Percentiles rank a stretch among this genome's conserved stretches.
Evolutionary conservation across 2,329 filamentous ascomycete genomes (phyloP).

Genomic region (Paecilomyces niveus): DNA sequence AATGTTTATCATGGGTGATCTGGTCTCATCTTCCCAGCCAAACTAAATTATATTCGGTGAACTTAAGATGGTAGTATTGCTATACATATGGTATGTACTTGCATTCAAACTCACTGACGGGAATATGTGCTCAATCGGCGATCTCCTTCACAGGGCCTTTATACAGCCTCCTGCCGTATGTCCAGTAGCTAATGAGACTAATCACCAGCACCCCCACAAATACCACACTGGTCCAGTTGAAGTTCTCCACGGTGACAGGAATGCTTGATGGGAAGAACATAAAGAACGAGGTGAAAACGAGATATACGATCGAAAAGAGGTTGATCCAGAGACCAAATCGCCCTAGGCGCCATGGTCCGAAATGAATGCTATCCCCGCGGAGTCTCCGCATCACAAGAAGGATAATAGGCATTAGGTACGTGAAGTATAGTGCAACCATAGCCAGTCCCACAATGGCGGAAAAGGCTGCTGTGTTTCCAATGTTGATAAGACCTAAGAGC

Average conservation of each 20-base stretch:
- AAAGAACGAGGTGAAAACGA: conserved; percentile 36
- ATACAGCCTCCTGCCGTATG: background rate
- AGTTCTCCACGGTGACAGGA: conserved; percentile 25
- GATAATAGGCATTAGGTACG: conserved; percentile 41
- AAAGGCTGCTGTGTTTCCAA: conserved; percentile 41
- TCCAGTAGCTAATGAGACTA: background rate
- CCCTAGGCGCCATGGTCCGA: conserved; percentile 41
- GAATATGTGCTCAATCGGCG: background rate
- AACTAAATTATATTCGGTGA: background rate
- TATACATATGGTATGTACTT: background rate
- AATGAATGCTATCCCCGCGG: conserved; percentile 34
- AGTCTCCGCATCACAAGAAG: conserved; percentile 42
- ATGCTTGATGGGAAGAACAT: conserved; percentile 37
- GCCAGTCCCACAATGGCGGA: conserved; percentile 39
- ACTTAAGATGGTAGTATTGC: background rate
- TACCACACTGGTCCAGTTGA: conserved; percentile 41
- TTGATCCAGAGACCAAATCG: conserved; percentile 39
- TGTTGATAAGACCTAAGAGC: conserved; percentile 46
- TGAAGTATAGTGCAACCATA: conserved; percentile 33
- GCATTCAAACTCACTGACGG: background rate
- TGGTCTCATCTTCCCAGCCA: background rate
- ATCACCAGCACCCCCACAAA: background rate
- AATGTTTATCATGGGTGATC: background rate
- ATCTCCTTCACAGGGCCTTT: background rate
- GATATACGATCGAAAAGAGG: conserved; percentile 30